A percentile compares a stretch with the other conserved stretches of the same genome.
Evolutionary conservation across 164 flowering plant genomes (phyloP).

Genomic region (Liriodendron chinense): DNA sequence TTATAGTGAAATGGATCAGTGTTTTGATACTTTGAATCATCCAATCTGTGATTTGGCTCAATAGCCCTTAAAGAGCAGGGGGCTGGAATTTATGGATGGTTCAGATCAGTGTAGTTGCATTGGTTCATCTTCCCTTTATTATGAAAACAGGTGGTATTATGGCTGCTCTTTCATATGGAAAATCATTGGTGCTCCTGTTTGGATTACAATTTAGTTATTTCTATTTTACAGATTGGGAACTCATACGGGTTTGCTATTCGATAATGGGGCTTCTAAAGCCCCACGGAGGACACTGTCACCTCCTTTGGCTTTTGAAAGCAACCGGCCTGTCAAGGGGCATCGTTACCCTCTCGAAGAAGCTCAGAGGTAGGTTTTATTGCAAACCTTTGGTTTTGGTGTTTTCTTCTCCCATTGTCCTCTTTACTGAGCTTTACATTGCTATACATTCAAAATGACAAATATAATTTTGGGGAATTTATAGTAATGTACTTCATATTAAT

Average conservation of each 20-base stretch:
- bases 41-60: neutral
- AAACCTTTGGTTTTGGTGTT: neutral
- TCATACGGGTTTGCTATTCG: conserved; percentile 3
- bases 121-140: neutral
- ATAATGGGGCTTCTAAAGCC: conserved; percentile 6
- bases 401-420: neutral
- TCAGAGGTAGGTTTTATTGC: conserved; percentile 23
- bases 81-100: too few relatives aligned
- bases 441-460: neutral
- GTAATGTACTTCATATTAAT: too few relatives aligned
- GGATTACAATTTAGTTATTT: neutral
- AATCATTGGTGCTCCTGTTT: neutral
- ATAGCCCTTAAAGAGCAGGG: neutral
- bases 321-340: conserved; percentile 14
- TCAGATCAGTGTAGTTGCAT: too few relatives aligned
- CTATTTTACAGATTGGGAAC: conserved; percentile 9
- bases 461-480: too few relatives aligned
- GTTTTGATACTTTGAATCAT: neutral
- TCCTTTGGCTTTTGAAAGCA: conserved; percentile 19
- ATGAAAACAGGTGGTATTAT: neutral
- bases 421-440: neutral
- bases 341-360: conserved; percentile 19
- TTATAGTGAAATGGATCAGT: neutral
- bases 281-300: conserved; percentile 28
- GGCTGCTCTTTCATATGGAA: neutral